These are phyloP conservation scores for Ogataea salicorniae DNA, from an alignment of 805 yeast species.

Conservation along the genomic window DNA sequence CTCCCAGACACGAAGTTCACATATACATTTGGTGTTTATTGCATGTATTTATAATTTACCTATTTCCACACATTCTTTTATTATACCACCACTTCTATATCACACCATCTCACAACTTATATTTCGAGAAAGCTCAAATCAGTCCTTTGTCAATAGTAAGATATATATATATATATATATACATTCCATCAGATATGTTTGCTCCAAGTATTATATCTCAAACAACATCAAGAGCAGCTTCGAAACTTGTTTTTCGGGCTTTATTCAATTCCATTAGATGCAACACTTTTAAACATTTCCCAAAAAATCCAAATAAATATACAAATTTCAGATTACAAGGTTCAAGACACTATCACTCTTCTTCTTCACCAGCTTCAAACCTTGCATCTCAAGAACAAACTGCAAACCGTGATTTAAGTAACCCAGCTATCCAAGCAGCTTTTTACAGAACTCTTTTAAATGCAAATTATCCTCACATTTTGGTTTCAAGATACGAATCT, in stretches of 20 bases:
- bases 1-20: no score
- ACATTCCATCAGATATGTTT: background rate
- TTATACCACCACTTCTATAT: no score
- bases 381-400: slow-evolving; percentile 68
- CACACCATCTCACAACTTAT: no score
- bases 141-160: no score
- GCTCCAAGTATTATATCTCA: background rate
- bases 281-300: background rate
- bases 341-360: slow-evolving; percentile 5
- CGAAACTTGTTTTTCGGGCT: background rate
- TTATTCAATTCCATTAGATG: background rate
- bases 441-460: slow-evolving; percentile 72
- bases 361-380: slow-evolving; percentile 22
- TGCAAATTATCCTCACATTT: slow-evolving; percentile 91
- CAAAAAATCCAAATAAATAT: background rate
- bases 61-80: no score
- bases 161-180: no score
- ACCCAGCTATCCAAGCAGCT: slow-evolving; percentile 72
- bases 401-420: slow-evolving; percentile 74
- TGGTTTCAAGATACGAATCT: slow-evolving; percentile 89
- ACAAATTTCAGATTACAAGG: background rate
- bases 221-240: background rate
- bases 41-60: no score
- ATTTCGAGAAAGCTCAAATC: no score
- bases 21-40: no score